Conservation (phyloP, 1,139 yeast species). For the Zygoascus hellenicus region DNA sequence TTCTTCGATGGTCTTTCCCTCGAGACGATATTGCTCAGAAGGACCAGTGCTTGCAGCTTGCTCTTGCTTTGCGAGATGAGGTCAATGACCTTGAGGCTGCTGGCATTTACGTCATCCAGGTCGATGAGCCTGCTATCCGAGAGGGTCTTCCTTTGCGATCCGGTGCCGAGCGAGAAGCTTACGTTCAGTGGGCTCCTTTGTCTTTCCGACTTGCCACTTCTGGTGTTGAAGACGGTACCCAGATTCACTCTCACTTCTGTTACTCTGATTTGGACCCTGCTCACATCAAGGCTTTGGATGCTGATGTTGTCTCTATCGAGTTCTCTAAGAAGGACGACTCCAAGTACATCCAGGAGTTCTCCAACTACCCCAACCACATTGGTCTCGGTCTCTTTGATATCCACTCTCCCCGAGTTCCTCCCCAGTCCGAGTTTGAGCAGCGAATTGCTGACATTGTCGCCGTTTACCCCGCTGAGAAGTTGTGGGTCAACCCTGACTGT, state of each 20-base stretch:
- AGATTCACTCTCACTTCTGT: conserved; percentile 99
- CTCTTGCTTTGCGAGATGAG: conserved; percentile 97
- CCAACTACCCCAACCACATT: conserved; percentile 98
- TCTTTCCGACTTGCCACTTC: conserved; percentile 99
- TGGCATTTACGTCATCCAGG: conserved; percentile 96
- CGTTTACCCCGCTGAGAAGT: conserved; percentile 94
- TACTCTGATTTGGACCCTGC: conserved; percentile 99
- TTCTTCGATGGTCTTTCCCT: conserved; percentile 99
- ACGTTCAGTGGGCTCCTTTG: conserved; percentile 98
- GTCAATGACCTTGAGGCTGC: conserved; percentile 97
- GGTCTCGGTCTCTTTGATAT: conserved; percentile 99
- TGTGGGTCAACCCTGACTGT: conserved; percentile 99
- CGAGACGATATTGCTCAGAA: conserved; percentile 95
- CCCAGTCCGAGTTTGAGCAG: conserved; percentile 89
- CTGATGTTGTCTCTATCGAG: conserved; percentile 98
- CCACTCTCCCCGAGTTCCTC: conserved; percentile 99
- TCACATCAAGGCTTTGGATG: conserved; percentile 98
- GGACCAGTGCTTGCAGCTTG: conserved; percentile 94
- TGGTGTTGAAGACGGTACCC: conserved; percentile 92
- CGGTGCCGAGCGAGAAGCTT: conserved; percentile 93
- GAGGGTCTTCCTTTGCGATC: conserved; percentile 99
- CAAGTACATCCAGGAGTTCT: conserved; percentile 93
- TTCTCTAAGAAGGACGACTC: conserved; percentile 99
- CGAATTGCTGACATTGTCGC: conserved; percentile 92
- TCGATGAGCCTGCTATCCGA: conserved; percentile 99